Evolutionary conservation across 2,329 filamentous ascomycete genomes (phyloP).

Genomic region (Chaetothyriales sp.): DNA sequence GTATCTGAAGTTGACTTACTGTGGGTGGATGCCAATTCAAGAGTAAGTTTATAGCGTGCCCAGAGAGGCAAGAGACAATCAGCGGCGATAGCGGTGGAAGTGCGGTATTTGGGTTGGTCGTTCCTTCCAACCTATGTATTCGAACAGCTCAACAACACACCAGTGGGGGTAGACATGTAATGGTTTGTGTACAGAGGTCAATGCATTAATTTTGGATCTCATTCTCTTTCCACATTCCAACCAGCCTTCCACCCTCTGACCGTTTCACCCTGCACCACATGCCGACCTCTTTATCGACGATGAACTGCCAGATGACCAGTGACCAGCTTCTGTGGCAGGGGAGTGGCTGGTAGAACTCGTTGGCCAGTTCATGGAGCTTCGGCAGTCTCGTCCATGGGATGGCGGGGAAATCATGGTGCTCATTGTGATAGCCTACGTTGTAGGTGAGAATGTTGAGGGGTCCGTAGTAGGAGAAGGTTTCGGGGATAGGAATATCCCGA

Average conservation of each 20-base stretch:
- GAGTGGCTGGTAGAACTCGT: slow-evolving; percentile 81
- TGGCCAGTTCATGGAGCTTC: slow-evolving; percentile 61
- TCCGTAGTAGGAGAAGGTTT: slow-evolving; percentile 96
- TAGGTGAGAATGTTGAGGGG: slow-evolving; percentile 84
- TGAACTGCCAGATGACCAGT: slow-evolving; percentile 89
- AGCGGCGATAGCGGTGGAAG: not conserved
- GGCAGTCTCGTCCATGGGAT: slow-evolving; percentile 85
- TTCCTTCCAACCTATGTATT: not conserved
- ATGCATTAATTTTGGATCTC: slow-evolving; percentile 49
- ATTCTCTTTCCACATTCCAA: slow-evolving; percentile 52
- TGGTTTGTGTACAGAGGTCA: not conserved
- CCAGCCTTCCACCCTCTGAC: slow-evolving; percentile 56
- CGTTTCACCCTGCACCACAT: slow-evolving; percentile 89
- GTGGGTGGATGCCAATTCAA: not conserved
- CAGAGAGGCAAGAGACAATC: not conserved
- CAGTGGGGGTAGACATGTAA: not conserved
- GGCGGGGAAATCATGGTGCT: slow-evolving; percentile 97
- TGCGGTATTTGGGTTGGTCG: not conserved
- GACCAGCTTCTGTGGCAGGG: slow-evolving; percentile 84
- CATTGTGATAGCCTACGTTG: slow-evolving; percentile 95
- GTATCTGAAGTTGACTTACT: not conserved
- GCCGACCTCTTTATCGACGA: slow-evolving; percentile 77
- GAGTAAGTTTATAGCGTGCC: not conserved
- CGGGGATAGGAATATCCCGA: slow-evolving; percentile 48
- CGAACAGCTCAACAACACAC: not conserved